Conservation (phyloP, 2,329 filamentous ascomycete genomes). For the Colletotrichum noveboracense region DNA sequence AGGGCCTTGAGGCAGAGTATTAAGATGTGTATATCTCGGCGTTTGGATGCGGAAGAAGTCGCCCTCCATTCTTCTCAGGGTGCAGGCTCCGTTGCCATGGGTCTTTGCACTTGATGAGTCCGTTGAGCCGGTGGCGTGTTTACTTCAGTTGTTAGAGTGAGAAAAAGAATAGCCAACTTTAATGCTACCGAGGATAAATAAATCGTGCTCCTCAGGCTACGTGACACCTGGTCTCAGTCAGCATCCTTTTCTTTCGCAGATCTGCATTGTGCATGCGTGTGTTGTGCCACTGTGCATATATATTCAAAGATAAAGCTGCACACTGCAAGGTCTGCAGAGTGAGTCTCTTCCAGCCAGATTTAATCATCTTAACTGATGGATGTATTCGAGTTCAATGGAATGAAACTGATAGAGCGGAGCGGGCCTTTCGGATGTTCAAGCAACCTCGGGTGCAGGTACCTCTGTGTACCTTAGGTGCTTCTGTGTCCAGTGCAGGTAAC, state of each 20-base stretch:
- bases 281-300: not conserved
- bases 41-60: conserved; percentile 19
- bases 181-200: conserved; percentile 17
- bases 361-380: not conserved
- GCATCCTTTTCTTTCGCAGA: not conserved
- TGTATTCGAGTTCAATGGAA: not conserved
- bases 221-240: not conserved
- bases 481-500: not conserved
- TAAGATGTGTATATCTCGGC: conserved; percentile 50
- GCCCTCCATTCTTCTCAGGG: not conserved
- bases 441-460: not conserved
- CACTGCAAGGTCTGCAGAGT: not conserved
- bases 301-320: not conserved
- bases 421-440: not conserved
- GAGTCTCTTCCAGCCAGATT: not conserved
- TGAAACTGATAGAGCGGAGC: not conserved
- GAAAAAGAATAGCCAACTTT: conserved; percentile 22
- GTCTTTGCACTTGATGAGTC: not conserved
- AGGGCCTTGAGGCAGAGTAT: conserved; percentile 89
- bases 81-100: not conserved
- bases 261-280: not conserved
- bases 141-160: conserved; percentile 22
- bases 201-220: not conserved
- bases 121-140: conserved; percentile 11
- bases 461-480: too few species aligned